Evolutionary conservation across 495 filamentous ascomycete genomes (phyloP), one percentile per base, ranked within the genome.

Genomic region (Aspergillus taichungensis): DNA sequence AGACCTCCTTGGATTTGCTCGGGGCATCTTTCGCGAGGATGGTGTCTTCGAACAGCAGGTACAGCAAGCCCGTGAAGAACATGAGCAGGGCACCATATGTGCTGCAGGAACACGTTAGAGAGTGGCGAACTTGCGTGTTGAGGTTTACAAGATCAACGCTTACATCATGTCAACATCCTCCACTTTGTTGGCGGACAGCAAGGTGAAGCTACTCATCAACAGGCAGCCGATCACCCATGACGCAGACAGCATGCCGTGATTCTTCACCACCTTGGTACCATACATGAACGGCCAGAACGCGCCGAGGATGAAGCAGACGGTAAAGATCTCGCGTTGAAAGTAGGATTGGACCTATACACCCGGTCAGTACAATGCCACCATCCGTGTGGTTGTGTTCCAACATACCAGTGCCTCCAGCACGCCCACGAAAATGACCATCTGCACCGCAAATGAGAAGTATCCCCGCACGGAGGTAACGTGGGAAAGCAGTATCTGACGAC

Each of bases 191-290:
- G 83, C 94, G 6, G 89, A 85, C 10, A 99, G 72, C 14, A 96
- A 63, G 13, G 94, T 97, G 54, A 99, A 99, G 14, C 76, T 72
- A 56, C 89, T 90, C 90, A 96, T 97, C 6, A 83, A 60, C 3
- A 76, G 41, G 60, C 89, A 95, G 8, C 83, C 82, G 18, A 84
- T 56, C 8, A 76, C 73, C 94, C 94, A 99, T 3, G 79, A 82
- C 2, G 62, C 67, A 42, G 74, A 74, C n/a, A 95, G 71, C 8
- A 72, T 45, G 8, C 58, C 57, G 58, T 96, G 83, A 29, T 72
- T 57, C 32, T 60, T 66, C 5, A 96, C 50, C 53, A 99, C 96
- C 5, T 70, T 71, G 12, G 69, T 53, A 0, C 92, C 91, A 52
- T 92, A 85, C 1, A 79, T 67, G 1, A 77, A 32, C 3, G 92